Evolutionary conservation across 2,329 filamentous ascomycete genomes (phyloP), one percentile per base, ranked within the genome.

Genomic region (Coleophoma cylindrospora): DNA sequence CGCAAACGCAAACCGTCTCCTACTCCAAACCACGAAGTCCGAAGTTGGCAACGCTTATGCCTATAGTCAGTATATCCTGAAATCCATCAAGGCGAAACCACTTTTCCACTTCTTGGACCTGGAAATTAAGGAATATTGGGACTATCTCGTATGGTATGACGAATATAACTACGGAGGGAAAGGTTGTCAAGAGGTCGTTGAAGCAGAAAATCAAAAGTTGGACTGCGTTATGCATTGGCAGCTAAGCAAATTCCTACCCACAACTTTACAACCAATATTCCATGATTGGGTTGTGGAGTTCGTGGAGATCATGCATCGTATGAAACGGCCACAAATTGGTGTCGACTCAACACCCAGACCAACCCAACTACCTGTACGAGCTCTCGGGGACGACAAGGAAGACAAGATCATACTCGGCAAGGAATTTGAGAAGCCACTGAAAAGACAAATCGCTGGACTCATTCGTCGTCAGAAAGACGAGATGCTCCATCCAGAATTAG

Each of bases 221-320:
- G 87, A 96, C 61, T 94, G 88, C 11, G 83, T 99, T 61, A 97
- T 99, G 91, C 89, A 96, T 69, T 99, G 95, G 95, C 94, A 99
- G 67, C 86, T 99, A 64, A 87, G 84, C 43, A 91, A 89, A 1
- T 96, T 96, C 66, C 71, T 99, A 1, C 94, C 95, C 0, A 66
- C 73, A 1, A 83, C 86, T 4, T 76, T 99, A 45, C 91, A 97
- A 62, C 79, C 86, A 1, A 80, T 85, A 10, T 99, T 99, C 73
- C 81, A 91, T 54, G 86, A 95, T 60, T 96, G 91, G 90, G 83
- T 96, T 3, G 83, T 96, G 13, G 90, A 96, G 65, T 99, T 96
- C 68, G 88, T 99, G 57, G 84, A 96, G 57, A 77, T 96, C 49
- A 96, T 99, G 91, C 91, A 96, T 63, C 72, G 75, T 12, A 77